phyloP scores from a whole-genome alignment of 768 basidiomycete species.

The Leccinum disarticulatum region DNA sequence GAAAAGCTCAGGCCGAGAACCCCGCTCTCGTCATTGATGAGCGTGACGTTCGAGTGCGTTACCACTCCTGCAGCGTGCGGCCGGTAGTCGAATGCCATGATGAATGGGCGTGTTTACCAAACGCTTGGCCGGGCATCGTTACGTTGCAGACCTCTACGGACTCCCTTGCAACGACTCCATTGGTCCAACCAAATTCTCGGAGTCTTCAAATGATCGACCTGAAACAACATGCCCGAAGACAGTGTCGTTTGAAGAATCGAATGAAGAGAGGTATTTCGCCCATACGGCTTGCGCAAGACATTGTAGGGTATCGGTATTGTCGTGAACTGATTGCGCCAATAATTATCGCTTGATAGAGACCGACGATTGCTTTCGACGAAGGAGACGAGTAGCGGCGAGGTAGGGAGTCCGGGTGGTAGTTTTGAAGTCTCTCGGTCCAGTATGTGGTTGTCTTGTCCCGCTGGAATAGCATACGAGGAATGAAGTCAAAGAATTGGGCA shows the following conservation, averaged over 20 bases:
- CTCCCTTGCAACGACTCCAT: constrained; percentile 69
- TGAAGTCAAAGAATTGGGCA: constrained; percentile 38
- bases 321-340: constrained; percentile 15
- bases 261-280: constrained; percentile 26
- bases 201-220: constrained; percentile 40
- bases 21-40: constrained; percentile 66
- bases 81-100: constrained; percentile 3
- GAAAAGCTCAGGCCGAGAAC: constrained; percentile 77
- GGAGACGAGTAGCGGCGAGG: constrained; percentile 17
- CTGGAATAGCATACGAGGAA: constrained; percentile 38
- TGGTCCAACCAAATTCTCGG: constrained; percentile 47
- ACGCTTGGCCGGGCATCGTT: constrained; percentile 57
- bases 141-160: constrained; percentile 57
- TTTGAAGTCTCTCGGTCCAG: constrained; percentile 35
- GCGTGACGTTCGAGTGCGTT: constrained; percentile 58
- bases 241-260: constrained; percentile 32
- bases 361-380: constrained; percentile 4
- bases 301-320: constrained; percentile 35
- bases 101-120: constrained; percentile 50
- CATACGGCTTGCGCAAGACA: constrained; percentile 37
- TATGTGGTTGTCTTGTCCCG: constrained; percentile 39
- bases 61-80: constrained; percentile 49
- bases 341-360: constrained; percentile 12
- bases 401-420: constrained; percentile 22
- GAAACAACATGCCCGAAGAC: constrained; percentile 50